Base-by-base conservation (phyloP, 1,284 basidiomycete genomes). In the Cryptococcus sp. region DNA sequence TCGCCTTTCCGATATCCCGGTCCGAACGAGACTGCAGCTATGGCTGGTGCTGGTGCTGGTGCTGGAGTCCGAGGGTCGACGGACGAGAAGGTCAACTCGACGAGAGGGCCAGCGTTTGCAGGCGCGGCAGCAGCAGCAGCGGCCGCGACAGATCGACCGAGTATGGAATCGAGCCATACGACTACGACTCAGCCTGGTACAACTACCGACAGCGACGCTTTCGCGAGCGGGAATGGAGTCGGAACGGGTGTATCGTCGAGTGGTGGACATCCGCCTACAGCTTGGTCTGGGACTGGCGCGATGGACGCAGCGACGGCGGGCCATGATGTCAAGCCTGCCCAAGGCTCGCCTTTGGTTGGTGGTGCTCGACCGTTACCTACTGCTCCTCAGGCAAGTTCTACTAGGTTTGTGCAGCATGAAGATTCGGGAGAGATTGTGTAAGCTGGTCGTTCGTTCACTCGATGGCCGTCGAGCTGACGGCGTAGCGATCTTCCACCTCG, bases 351-450 rank as follows among this genome's bases (percentile, higher is more conserved):
- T 26, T 4, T 19, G 4, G 12, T 19, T 25, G 26, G 26, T 22
- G 11, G 5, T 1, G 43, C 36, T 32, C 28, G 43, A 23, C 47
- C 35, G 18, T 33, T 43, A 34, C 49, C 43, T 18, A 45, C 21
- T 19, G 40, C 36, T 6, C 43, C 47, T 6, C 45, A 37, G 36
- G 12, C 9, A 6, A 9, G 19, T 19, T 9, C 7, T 10, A 14
- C 34, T 7, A 54, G 51, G 32, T 60, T 57, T 41, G 56, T 63
- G 16, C 58, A 60, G 45, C 62, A 64, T 47, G 55, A 62, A 38
- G 62, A 64, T 52, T 53, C 55, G 9, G 61, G 59, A 16, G 48
- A 54, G 43, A 45, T 63, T 34, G 58, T 59, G 61, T 61, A 34
- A 58, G 61, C 60, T 3, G 12, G 4, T 14, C 28, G 9, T 12